Base-by-base conservation (phyloP, 257 asterid species). In the Solanum okadae region DNA sequence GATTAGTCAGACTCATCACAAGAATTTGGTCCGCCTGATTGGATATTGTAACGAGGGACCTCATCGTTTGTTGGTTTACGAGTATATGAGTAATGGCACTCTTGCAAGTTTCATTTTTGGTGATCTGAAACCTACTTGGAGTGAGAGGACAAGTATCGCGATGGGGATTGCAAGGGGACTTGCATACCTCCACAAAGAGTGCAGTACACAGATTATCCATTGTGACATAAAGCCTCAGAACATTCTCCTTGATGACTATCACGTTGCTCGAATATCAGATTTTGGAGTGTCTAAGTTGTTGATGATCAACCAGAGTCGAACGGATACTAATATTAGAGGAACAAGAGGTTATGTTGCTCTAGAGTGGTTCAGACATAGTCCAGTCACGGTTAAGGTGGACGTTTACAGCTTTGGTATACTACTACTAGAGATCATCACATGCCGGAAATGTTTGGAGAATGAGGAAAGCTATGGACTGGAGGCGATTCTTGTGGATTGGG, bases 341-440 rank as follows among this genome's bases (percentile, higher is more conserved):
- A 84, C 77, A n/a, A 84, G 25, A 63, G 87, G 87, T 27, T 84
- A 65, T 67, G 82, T 67, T 37, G 87, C 87, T 25, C 82, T 67
- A 4, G 82, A 85, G 38, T 85, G 87, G 87, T 67, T 67, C 27
- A 37, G 87, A 56, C 44, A 83, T 88, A 85, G 63, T 46, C 86
- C 49, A 14, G 76, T 92, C 85, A 91, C 88, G 0, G 89, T 87
- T 27, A 92, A 92, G 72, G 93, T 89, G 5, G 92, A 92, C 33
- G 91, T 92, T 5, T 90, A 92, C 83, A 92, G 92, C 91, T 92
- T 90, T 59, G 91, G 94, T 2, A 88, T 92, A 38, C 10, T 92
- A 18, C 67, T 92, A 13, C 67, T 92, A 13, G 93, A 91, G 89
- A 89, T 92, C 31, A 86, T 92, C 18, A 86, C 70, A 1, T 89